phyloP scores from a whole-genome alignment of 345 rosid species.

The Cardamine chenopodiifolia region DNA sequence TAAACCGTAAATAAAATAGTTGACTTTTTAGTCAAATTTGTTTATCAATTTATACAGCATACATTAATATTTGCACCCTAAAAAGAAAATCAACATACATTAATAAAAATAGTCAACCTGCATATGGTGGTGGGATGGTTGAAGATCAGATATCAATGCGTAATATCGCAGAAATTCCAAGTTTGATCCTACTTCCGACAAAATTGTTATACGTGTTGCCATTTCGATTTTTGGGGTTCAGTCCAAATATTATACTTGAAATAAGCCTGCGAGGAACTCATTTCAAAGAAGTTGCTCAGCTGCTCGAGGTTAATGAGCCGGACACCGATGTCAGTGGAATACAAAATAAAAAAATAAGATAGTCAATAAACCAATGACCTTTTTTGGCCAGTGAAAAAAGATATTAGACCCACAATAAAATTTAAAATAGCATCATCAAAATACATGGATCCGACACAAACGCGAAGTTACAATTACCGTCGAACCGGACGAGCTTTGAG shows the following conservation, averaged over 20 bases:
- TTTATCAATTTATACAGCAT: neutral
- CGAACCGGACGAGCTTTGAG: neutral
- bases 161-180: neutral
- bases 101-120: neutral
- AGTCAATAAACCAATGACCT: neutral
- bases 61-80: neutral
- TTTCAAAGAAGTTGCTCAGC: neutral
- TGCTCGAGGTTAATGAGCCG: neutral
- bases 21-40: neutral
- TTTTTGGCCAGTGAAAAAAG: neutral
- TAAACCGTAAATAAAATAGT: neutral
- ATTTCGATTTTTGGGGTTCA: neutral
- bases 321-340: neutral
- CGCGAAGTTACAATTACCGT: neutral
- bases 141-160: neutral
- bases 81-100: neutral
- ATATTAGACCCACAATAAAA: neutral
- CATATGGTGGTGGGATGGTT: neutral
- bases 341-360: too few relatives aligned
- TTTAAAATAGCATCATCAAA: neutral
- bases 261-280: neutral
- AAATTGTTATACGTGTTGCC: neutral
- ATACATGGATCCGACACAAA: constrained; percentile 8
- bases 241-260: neutral
- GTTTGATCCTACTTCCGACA: neutral